Evolutionary conservation across 2,329 filamentous ascomycete species (phyloP).

Genomic region (Shiraia sp.): DNA sequence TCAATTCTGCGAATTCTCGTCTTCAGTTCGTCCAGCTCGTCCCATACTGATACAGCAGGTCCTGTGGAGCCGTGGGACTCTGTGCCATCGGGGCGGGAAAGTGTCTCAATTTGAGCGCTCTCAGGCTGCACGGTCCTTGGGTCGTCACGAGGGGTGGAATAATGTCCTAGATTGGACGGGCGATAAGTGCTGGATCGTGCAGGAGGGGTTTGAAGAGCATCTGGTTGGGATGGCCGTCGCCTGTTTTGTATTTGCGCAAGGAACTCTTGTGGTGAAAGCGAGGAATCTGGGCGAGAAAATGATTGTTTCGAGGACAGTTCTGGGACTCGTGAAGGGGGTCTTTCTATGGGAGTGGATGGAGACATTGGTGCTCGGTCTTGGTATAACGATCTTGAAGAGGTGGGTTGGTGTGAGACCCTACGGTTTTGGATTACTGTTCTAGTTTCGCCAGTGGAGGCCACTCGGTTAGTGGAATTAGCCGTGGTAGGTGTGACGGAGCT

Average conservation of each 20-base stretch:
- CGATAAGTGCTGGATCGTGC: constrained; percentile 37
- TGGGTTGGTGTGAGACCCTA: constrained; percentile 38
- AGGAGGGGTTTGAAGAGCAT: constrained; percentile 37
- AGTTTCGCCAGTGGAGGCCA: constrained; percentile 33
- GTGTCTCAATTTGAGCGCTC: constrained; percentile 24
- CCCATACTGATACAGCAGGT: constrained; percentile 93
- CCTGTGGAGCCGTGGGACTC: constrained; percentile 88
- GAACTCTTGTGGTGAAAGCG: constrained; percentile 41
- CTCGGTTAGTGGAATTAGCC: constrained; percentile 31
- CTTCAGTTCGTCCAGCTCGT: constrained; percentile 94
- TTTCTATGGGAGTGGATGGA: constrained; percentile 25
- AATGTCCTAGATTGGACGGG: constrained; percentile 41
- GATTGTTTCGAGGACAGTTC: constrained; percentile 38
- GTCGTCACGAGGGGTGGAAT: constrained; percentile 38
- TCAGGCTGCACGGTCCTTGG: constrained; percentile 32
- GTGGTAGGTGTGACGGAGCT: constrained; percentile 29
- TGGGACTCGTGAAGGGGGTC: constrained; percentile 26
- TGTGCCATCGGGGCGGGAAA: constrained; percentile 53
- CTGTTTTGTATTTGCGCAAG: constrained; percentile 32
- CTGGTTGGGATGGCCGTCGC: constrained; percentile 39
- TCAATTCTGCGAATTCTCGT: constrained; percentile 90
- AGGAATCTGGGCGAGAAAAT: constrained; percentile 31
- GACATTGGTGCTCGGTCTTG: constrained; percentile 35
- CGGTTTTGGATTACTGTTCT: constrained; percentile 28
- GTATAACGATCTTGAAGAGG: constrained; percentile 23